Evolutionary conservation across 768 basidiomycete genomes (phyloP), one percentile per base, ranked within the genome.

Genomic region (Megacollybia marginata): DNA sequence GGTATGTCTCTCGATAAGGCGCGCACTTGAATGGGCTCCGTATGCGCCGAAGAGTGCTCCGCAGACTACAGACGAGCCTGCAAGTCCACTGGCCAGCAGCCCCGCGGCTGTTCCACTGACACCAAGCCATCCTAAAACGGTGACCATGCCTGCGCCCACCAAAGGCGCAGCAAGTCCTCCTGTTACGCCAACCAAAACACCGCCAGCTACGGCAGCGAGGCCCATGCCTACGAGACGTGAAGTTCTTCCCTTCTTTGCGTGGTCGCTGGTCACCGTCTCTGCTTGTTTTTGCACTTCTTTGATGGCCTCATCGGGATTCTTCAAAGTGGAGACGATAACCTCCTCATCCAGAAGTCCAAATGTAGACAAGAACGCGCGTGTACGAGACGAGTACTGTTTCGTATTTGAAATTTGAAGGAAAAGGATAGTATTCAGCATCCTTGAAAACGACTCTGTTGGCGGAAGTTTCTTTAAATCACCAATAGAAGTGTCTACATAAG

Each of bases 41-140:
- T 81, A 81, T 2, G 64, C 76, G 2, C 79, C 79, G 57, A 81
- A 81, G 1, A 81, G 61, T 13, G 78, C 71, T n/a, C 76, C 78
- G 54, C 78, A 79, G 1, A 81, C 72, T 15, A 77, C 70, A 11
- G 72, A 72, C 1, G 78, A 80, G 19, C 78, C 69, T 6, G 79
- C 79, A 8, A 80, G 66, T 6, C 76, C 79, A 45, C 66, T 76
- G 3, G 75, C 75, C 11, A 80, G 62, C 48, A 79, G 56, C 5
- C 78, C 77, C 9, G 70, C 66, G 9, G 74, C 66, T 2, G 78
- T 77, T 2, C 79, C 79, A 28, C 79, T 78, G 9, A 81, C 58
- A 0, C 79, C 79, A 1, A 80, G 57, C 62, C 70, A 72, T 1
- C 76, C 74, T 9, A 81, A 62, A 6, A 79, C 55, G 15, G 72